Base-by-base conservation (phyloP, 2,329 filamentous ascomycete genomes). In the Aureobasidium melanogenum region DNA sequence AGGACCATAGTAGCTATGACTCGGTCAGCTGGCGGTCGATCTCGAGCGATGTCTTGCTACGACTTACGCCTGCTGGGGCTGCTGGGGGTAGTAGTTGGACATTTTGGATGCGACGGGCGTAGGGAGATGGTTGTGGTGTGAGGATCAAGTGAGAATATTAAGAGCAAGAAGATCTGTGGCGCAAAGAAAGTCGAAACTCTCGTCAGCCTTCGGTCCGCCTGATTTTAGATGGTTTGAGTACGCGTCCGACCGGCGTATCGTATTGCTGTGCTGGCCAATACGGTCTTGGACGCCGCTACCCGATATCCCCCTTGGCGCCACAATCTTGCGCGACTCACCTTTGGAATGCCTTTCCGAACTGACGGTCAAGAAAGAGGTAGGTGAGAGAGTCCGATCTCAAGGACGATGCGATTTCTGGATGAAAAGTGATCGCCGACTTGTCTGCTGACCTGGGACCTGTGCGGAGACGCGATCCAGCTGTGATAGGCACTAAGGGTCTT, bases 1-100 rank as follows among this genome's bases (percentile, higher is more conserved):
- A 26, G 63, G 63, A 47, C 69, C 69, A 61, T 74, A 70, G 48
- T 73, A 71, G 62, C 63, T 64, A 43, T 30, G 47, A 34, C 56
- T 55, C 26, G 39, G 46, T 60, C 56, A 63, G 59, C 41, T 32
- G 39, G 34, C 44, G 51, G 26, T 19, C 60, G 19, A 43, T 22
- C 24, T 44, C 28, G 58, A 36, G 39, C 56, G 54, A 26, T 61
- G 46, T n/a, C 26, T 30, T 26, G 39, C 19, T 64, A 65, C 67
- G 63, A 69, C 72, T 66, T 72, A 77, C 67, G 70, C 67, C 65
- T 73, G 75, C 60, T 70, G 74, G 56, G 73, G 74, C 52, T 73
- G 71, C 60, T 72, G 74, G 57, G 69, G 71, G 67, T 77, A 78
- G 67, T 77, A 77, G 66, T 68, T 72, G 52, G 76, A 72, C 77